Evolutionary conservation across 2,329 filamentous ascomycete genomes (phyloP), one percentile per base, ranked within the genome.

Genomic region (Periglandula ipomoeae): DNA sequence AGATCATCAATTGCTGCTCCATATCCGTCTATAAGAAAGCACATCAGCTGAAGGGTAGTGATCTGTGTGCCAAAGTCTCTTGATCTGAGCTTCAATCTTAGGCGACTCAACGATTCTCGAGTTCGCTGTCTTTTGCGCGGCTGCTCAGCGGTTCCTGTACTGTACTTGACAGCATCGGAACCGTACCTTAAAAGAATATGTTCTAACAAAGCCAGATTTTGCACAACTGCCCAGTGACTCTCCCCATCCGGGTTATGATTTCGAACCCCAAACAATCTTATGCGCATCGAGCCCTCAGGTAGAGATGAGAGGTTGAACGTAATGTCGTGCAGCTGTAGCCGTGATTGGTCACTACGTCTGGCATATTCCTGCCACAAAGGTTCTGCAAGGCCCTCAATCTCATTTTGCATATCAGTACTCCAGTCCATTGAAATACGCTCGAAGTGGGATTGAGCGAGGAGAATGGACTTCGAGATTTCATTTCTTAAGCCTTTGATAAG

Each of bases 281-380:
- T 65, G 13, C 65, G 65, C 47, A 76, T 78, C 56, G 66, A 71
- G 57, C 71, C 65, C 47, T 57, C 50, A 54, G 72, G 61, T 60
- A 70, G 59, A 59, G 62, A 56, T 59, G 73, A 62, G 56, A 71
- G 56, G 41, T 74, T 60, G 53, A 87, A 85, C 0, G 74, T 69
- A 23, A 96, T 62, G 57, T 96, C 87, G 52, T 87, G 81, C n/a
- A 94, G 68, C 54, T 89, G 85, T 10, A 97, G 72, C 34, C 84
- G 79, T 43, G 87, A 82, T 50, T 81, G 80, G 43, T 86, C 81
- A 32, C 81, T 73, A 52, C 89, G 78, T 54, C 74, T 82, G 4
- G 79, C 74, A 64, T 97, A 97, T 58, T 96, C 91, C 8, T 70
- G 69, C 70, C 84, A 85, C n/a, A 98, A 67, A 4, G 76, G 72